A percentile compares a stretch with the other conserved stretches of the same genome.
Evolutionary conservation across 306 rosid species (phyloP).

Genomic region (barrel medic (Medicago truncatula)): DNA sequence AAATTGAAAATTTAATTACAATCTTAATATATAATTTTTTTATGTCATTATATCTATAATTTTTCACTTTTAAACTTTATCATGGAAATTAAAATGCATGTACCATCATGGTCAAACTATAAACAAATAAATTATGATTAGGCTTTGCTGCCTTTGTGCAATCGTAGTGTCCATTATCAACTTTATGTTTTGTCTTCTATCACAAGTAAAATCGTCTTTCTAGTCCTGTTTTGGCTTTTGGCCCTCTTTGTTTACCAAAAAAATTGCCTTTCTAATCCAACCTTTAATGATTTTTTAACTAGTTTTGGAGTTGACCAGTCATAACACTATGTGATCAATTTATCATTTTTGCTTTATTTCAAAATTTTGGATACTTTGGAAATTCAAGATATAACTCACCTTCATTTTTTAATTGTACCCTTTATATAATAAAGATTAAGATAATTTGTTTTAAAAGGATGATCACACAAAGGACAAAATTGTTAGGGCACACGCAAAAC

Average conservation of each 20-base stretch:
- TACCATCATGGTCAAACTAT: slow-evolving; percentile 27
- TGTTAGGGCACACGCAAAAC: no score
- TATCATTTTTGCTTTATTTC: not conserved
- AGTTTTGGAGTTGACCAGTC: slow-evolving; percentile 13
- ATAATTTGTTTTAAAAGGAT: not conserved
- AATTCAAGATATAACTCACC: not conserved
- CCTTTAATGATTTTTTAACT: not conserved
- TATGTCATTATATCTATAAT: not conserved
- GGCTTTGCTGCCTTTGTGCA: not conserved
- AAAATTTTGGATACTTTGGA: not conserved
- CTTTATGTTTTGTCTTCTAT: slow-evolving; percentile 30
- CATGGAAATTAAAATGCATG: slow-evolving; percentile 19
- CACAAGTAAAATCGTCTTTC: slow-evolving; percentile 36
- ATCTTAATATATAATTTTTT: not conserved
- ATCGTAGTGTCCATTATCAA: slow-evolving; percentile 37
- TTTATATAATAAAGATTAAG: not conserved
- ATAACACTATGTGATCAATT: not conserved
- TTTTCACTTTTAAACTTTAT: not conserved
- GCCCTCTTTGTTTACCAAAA: slow-evolving; percentile 5
- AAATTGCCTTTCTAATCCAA: slow-evolving; percentile 1
- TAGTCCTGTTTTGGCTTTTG: slow-evolving; percentile 10
- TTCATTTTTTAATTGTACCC: not conserved
- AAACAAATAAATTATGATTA: slow-evolving; percentile 5
- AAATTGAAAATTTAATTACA: not conserved
- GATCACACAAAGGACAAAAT: no score